Evolutionary conservation across 257 asterid species (phyloP).

Genomic region (Scutellaria barbata): DNA sequence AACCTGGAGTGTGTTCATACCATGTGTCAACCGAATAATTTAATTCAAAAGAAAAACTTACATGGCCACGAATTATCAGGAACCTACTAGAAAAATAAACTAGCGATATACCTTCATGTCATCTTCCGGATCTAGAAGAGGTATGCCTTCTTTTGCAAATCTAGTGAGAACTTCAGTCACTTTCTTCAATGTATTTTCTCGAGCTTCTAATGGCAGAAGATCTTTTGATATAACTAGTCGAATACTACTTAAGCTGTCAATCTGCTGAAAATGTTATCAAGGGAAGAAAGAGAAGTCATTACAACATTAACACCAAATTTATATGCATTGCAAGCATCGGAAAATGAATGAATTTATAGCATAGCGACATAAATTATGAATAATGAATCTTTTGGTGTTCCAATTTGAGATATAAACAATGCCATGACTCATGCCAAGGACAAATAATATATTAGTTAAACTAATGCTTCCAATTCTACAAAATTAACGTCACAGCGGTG

Average conservation of each 20-base stretch:
- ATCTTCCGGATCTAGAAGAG: conserved; percentile 89
- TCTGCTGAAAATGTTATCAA: conserved; percentile 49
- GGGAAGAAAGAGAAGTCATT: conserved; percentile 21
- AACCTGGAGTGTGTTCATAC: conserved; percentile 56
- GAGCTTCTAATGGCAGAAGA: conserved; percentile 82
- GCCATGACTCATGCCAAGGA: conserved; percentile 12
- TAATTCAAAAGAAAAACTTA: conserved; percentile 3
- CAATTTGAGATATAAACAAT: background rate
- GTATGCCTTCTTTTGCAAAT: conserved; percentile 79
- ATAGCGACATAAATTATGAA: background rate
- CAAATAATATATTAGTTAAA: background rate
- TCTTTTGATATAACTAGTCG: conserved; percentile 85
- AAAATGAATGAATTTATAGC: background rate
- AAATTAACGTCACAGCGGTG: conserved; percentile 7
- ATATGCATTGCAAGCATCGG: conserved; percentile 22
- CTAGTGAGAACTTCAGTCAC: conserved; percentile 77
- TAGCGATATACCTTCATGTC: conserved; percentile 82
- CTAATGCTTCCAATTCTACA: conserved; percentile 4
- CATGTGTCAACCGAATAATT: conserved; percentile 29
- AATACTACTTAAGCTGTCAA: conserved; percentile 74
- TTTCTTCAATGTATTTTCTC: conserved; percentile 91
- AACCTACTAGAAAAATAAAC: conserved; percentile 1
- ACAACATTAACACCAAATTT: conserved; percentile 5
- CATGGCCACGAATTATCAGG: background rate
- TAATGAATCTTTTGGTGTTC: background rate